Base-by-base conservation (phyloP, 768 basidiomycete species). In the Kwoniella sp. region DNA sequence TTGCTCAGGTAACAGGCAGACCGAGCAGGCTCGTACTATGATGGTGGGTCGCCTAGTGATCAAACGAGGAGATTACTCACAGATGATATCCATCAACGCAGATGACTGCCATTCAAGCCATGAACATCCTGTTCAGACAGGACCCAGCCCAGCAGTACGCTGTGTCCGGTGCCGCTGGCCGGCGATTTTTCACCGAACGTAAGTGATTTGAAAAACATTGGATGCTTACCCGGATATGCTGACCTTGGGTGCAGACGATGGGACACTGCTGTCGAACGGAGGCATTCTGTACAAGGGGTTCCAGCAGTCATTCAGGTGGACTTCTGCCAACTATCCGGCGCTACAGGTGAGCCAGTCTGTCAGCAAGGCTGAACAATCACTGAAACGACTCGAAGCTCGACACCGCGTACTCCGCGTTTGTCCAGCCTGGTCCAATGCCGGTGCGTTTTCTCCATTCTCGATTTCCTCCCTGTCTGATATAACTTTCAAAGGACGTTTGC, bases 361-460 rank as follows among this genome's bases (percentile, higher is more conserved):
- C 34, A 15, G 26, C 8, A 14, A 33, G 27, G n/a, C 47, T 38
- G 26, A 25, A 33, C 17, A 41, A 5, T 34, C 12, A 33, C 27
- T 11, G 42, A 19, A 39, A 42, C 10, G 47, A 45, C 28, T 43
- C 53, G 26, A 58, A 75, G 60, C 60, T 75, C 59, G 72, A 75
- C 56, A 73, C 72, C 14, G 74, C 74, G 3, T 73, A 75, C 46
- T 70, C 69, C 4, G 72, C 72, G 5, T 75, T 75, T 50, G 51
- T 71, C 25, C 46, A 60, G 22, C 56, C 66, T 9, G 74, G 74
- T n/a, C 60, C 57, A 19, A 50, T 73, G 10, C 48, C 57, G 45
- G 65, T 67, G 23, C 56, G 62, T 56, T 11, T 22, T 8, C 15
- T 8, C 22, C n/a, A 22, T 29, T 27, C 33, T 3, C 20, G 5